These are phyloP conservation scores for Piper longum DNA, from an alignment of 164 flowering plant genomes.

Conservation along the genomic window DNA sequence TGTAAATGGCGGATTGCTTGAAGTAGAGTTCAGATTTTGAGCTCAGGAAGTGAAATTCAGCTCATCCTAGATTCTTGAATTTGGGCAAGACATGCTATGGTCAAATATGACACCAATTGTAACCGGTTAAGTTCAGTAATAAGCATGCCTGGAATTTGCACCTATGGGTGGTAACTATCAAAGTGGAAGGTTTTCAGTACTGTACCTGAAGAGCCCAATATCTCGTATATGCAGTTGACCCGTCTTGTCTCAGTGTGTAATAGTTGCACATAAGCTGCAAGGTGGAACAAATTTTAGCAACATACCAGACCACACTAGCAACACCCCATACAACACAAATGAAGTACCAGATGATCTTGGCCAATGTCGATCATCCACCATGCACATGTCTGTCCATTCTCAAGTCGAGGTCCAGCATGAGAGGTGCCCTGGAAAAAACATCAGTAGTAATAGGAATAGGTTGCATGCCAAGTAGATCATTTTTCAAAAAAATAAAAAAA, in stretches of 20 bases:
- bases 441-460: not conserved
- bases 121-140: too few relatives aligned
- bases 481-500: too few relatives aligned
- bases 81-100: too few relatives aligned
- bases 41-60: too few relatives aligned
- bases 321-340: not conserved
- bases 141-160: too few relatives aligned
- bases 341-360: constrained; percentile 73
- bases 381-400: constrained; percentile 46
- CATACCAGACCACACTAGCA: not conserved
- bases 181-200: not conserved
- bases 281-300: constrained; percentile 1
- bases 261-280: constrained; percentile 93
- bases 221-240: constrained; percentile 62
- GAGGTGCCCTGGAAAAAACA: constrained; percentile 49
- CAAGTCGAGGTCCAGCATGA: constrained; percentile 70
- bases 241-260: constrained; percentile 88
- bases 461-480: not conserved
- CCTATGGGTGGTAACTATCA: too few relatives aligned
- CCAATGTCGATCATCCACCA: constrained; percentile 98
- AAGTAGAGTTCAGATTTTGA: too few relatives aligned
- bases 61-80: too few relatives aligned
- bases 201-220: constrained; percentile 77
- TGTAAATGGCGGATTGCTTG: too few relatives aligned
- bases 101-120: too few relatives aligned